Base-by-base conservation (phyloP, 768 basidiomycete genomes). In the Hydnum rufescens region DNA sequence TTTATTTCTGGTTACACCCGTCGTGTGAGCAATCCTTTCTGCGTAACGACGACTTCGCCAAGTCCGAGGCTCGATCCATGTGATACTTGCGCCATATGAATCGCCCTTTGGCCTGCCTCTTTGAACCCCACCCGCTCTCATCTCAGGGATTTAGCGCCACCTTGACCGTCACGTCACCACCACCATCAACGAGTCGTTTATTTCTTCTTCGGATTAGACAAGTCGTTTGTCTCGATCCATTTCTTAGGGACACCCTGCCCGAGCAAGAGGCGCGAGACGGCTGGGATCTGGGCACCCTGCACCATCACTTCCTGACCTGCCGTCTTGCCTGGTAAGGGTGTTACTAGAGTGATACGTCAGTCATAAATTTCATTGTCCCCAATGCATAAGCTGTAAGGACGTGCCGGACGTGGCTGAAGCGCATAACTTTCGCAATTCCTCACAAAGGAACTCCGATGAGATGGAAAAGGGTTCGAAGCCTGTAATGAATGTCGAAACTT, bases 401-500 rank as follows among this genome's bases (percentile, higher is more conserved):
- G 47, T 54, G 82, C 84, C 75, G 42, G 82, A 78, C 3, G 89
- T 83, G 5, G 85, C 73, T 42, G 80, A 76, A 1, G 88, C 87
- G 60, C 88, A 93, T 1, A 70, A 59, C 64, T 75, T 81, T 53
- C 77, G 72, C 54, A 93, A 65, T 46, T 84, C 83, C 44, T 90
- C 83, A 1, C 80, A 79, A 64, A 90, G 75, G 28, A 75, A 74
- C 6, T 84, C 78, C 8, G 78, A 74, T 13, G 76, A 69, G 5
- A 85, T 64, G 26, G 74, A 66, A 63, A 80, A 95, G 0, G 80
- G 72, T 62, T 95, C 90, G 54, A 86, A 82, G 0, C 82, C 82
- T 0, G 78, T 77, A 51, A 92, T 71, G 44, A 81, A 65, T 1
- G 88, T 93, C 47, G 73, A 76, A 3, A 77, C 76, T 63, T 82